These are phyloP conservation scores for Trichomonas vaginalis DNA, from an alignment of 208 protist species.

Conservation along the genomic window DNA sequence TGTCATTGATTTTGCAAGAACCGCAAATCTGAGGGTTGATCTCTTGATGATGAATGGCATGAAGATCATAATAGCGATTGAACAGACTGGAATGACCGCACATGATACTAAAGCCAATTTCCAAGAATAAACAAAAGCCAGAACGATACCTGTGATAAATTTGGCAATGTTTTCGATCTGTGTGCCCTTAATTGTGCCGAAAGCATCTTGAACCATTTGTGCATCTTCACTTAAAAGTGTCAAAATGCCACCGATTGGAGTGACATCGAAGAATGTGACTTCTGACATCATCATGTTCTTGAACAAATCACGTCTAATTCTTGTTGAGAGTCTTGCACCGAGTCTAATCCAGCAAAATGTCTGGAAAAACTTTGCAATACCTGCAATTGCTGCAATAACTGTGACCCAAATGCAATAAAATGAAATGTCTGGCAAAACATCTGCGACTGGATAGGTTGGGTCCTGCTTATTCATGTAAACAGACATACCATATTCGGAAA, in stretches of 20 bases:
- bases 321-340: neutral
- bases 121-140: neutral
- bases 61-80: neutral
- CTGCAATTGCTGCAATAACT: neutral
- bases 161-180: neutral
- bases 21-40: neutral
- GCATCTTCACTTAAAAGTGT: neutral
- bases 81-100: neutral
- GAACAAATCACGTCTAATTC: neutral
- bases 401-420: neutral
- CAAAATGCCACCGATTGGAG: neutral
- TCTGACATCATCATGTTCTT: neutral
- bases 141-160: neutral
- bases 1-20: neutral
- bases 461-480: neutral
- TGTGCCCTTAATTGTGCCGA: neutral
- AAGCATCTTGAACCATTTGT: neutral
- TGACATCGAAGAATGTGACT: neutral
- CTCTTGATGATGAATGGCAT: neutral
- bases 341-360: neutral
- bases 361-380: neutral
- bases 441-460: neutral
- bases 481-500: neutral
- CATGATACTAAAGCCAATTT: neutral
- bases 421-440: neutral